Base-by-base conservation (phyloP, 768 basidiomycete genomes). In the Jaapia argillacea region DNA sequence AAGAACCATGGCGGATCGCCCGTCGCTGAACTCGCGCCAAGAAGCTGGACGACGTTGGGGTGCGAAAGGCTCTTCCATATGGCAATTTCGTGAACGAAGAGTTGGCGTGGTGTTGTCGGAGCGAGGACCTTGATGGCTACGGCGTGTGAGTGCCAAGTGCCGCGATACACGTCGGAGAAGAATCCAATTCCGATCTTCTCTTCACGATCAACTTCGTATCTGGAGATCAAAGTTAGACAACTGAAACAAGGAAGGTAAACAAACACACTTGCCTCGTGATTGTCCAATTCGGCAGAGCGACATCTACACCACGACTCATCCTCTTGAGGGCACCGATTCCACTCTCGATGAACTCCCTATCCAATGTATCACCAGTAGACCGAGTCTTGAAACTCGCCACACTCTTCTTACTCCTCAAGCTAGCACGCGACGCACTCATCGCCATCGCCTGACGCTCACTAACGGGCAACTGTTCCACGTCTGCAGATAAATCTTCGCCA, bases 81-180 rank as follows among this genome's bases (percentile, higher is more conserved):
- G 39, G 69, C 70, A 20, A 81, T 72, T 56, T 88, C 81, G 43
- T 72, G 73, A 18, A 80, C 58, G 62, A 91, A 92, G 4, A 86
- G 64, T 24, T 71, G 62, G 35, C 70, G 67, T 2, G 80, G 77
- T 1, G 81, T 78, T 27, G 69, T 69, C 40, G 74, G 70, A 2
- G 77, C 71, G 12, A 88, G 64, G 2, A 85, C 74, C 60, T 89
- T 88, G 67, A 87, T 71, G 3, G 83, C 80, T 5, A 87, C 85
- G 0, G 67, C 66, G 18, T 69, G 67, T 3, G 68, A 72, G 26
- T 75, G 68, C 86, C 88, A 92, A 7, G 61, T 70, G 0, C 86
- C 88, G n/a, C 69, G 67, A 59, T 81, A 88, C 5, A 90, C 85
- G 43, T 81, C 75, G 10, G 82, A 82, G 63, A 87, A 85, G 60